A percentile compares a stretch with the other conserved stretches of the same genome.
phyloP scores from a whole-genome alignment of 805 yeast species.

The Cyberlindnera amylophila region DNA sequence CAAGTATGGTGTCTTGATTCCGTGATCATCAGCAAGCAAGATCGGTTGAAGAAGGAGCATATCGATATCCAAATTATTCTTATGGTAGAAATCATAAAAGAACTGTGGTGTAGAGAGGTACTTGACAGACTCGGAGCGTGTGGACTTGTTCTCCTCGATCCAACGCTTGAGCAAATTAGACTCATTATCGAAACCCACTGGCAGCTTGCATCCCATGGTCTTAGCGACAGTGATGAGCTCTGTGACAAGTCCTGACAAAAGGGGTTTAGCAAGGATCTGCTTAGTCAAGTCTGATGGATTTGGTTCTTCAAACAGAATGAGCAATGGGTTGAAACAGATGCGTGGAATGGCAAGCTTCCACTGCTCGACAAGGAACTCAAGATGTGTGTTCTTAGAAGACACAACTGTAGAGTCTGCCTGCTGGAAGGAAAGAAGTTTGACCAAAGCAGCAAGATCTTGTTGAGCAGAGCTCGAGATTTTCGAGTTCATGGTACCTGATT shows the following conservation, averaged over 20 bases:
- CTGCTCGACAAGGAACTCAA: conserved; percentile 66
- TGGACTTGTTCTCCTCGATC: conserved; percentile 23
- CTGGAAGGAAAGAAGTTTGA: conserved; percentile 33
- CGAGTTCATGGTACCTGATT: conserved; percentile 38
- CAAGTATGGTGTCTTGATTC: conserved; percentile 83
- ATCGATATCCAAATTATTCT: conserved; percentile 63
- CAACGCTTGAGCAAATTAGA: conserved; percentile 51
- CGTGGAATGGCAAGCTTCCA: conserved; percentile 84
- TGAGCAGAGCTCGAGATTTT: conserved; percentile 34
- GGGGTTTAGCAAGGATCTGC: conserved; percentile 81
- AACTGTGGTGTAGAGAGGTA: conserved; percentile 50
- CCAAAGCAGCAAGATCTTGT: conserved; percentile 34
- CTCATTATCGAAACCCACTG: conserved; percentile 68
- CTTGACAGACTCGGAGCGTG: conserved; percentile 4
- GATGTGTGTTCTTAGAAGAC: conserved; percentile 34
- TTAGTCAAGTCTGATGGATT: conserved; percentile 52
- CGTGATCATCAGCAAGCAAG: conserved; percentile 82
- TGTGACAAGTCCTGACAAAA: conserved; percentile 71
- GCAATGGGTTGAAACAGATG: conserved; percentile 72
- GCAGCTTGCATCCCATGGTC: conserved; percentile 72
- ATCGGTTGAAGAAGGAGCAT: conserved; percentile 81
- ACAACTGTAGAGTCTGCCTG: conserved; percentile 19
- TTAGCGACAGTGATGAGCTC: conserved; percentile 73
- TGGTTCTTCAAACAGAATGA: conserved; percentile 69
- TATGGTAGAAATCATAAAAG: conserved; percentile 61